Evolutionary conservation across 2,329 filamentous ascomycete genomes (phyloP), one percentile per base, ranked within the genome.

Genomic region (Lachnellula willkommii): DNA sequence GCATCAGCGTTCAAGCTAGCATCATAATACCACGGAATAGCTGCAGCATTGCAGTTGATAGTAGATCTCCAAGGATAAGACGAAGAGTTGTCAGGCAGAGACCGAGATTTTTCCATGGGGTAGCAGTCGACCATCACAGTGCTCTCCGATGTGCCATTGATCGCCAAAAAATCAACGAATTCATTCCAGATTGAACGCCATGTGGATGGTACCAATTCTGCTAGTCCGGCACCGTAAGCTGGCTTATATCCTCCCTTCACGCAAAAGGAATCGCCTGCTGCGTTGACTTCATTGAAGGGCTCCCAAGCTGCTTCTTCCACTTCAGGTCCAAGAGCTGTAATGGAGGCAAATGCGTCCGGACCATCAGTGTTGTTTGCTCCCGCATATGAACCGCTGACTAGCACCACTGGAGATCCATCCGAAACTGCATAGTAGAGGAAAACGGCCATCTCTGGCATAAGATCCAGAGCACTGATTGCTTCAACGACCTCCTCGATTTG

Each of bases 381-480:
- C n/a, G n/a, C 20, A 26, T 56, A 56, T n/a, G 36, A 52, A 28
- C 36, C 32, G 11, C 14, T 43, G 12, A 56, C 26, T 5, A 52
- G n/a, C 8, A 56, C 49, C 12, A 48, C 48, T 12, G 49, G 49
- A 14, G 42, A n/a, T 12, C 17, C 22, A 11, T 45, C 45, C 20
- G 48, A 43, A 22, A 28, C 22, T n/a, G 45, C 42, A 12, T 45
- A 52, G 36, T 32, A 55, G 26, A 55, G 49, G 20, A 35, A 45
- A n/a, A 56, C 42, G 8, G 43, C 45, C 54, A 56, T 49, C n/a
- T 52, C 15, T 32, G 54, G 43, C 15, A n/a, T 17, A 5, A 52
- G 17, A n/a, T 26, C n/a, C 4, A 56, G 28, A 14, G n/a, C n/a
- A 7, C 22, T 20, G 20, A 56, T 49, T 7, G 54, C 36, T 24